A percentile compares a stretch with the other conserved stretches of the same genome.
Conservation (phyloP, 1,284 basidiomycete species). For the Termitomyces sp. region DNA sequence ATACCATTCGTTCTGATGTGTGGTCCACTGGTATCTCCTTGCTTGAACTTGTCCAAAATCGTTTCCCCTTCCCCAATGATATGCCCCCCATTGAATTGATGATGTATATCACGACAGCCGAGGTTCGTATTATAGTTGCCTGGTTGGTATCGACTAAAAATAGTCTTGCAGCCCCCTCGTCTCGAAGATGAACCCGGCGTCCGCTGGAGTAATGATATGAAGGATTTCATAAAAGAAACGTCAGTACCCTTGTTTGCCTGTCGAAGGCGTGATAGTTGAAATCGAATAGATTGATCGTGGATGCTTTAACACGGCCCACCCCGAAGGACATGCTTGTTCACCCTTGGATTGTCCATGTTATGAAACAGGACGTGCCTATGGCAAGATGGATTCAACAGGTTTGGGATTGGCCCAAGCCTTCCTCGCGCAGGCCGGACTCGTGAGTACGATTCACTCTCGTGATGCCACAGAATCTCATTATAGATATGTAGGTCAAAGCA, state of each 20-base stretch:
- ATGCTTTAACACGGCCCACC: slow-evolving; percentile 66
- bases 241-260: slow-evolving; percentile 34
- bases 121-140: slow-evolving; percentile 40
- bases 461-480: slow-evolving; percentile 1
- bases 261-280: neutral
- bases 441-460: slow-evolving; percentile 22
- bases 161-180: slow-evolving; percentile 64
- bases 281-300: slow-evolving; percentile 38
- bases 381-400: slow-evolving; percentile 87
- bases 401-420: slow-evolving; percentile 72
- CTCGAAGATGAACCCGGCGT: slow-evolving; percentile 69
- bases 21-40: slow-evolving; percentile 96
- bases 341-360: slow-evolving; percentile 79
- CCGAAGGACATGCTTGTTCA: slow-evolving; percentile 85
- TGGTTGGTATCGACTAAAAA: slow-evolving; percentile 9
- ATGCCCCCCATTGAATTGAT: slow-evolving; percentile 91
- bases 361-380: slow-evolving; percentile 85
- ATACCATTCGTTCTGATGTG: slow-evolving; percentile 95
- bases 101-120: slow-evolving; percentile 83
- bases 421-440: slow-evolving; percentile 36
- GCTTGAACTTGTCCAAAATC: slow-evolving; percentile 90
- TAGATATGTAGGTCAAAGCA: slow-evolving; percentile 18
- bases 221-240: slow-evolving; percentile 90
- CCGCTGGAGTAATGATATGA: slow-evolving; percentile 83
- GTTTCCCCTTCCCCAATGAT: slow-evolving; percentile 93